Evolutionary conservation across 1,139 yeast species (phyloP).

Genomic region (Debaryomyces singareniensis): DNA sequence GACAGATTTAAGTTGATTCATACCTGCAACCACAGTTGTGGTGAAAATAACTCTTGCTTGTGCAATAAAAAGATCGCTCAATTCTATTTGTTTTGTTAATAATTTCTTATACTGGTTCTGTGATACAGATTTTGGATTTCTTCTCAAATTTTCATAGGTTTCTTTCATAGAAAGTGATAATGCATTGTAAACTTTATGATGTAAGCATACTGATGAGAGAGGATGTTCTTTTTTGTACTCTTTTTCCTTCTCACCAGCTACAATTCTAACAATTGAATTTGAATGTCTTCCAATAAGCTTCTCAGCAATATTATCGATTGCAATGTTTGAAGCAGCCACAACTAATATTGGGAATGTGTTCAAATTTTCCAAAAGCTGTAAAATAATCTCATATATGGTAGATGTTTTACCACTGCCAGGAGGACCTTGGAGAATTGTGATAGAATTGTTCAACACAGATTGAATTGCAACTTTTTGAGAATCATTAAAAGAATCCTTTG

Average conservation of each 20-base stretch:
- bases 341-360: constrained; percentile 61
- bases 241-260: constrained; percentile 53
- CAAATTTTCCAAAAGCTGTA: constrained; percentile 51
- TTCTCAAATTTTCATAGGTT: constrained; percentile 34
- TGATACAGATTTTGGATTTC: constrained; percentile 30
- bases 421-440: constrained; percentile 63
- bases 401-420: constrained; percentile 70
- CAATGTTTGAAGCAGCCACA: constrained; percentile 72
- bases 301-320: constrained; percentile 73
- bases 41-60: constrained; percentile 68
- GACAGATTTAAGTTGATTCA: constrained; percentile 51
- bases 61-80: constrained; percentile 45
- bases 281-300: constrained; percentile 48
- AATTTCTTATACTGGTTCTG: constrained; percentile 44
- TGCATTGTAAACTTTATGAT: constrained; percentile 49
- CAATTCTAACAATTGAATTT: constrained; percentile 51
- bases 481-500: constrained; percentile 45
- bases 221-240: constrained; percentile 54
- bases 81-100: constrained; percentile 34
- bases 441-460: constrained; percentile 59
- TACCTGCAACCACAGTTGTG: constrained; percentile 69
- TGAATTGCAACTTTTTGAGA: constrained; percentile 66
- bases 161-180: constrained; percentile 41
- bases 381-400: constrained; percentile 58
- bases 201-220: constrained; percentile 54